Base-by-base conservation (phyloP, 1,284 basidiomycete species). In the Ceratobasidium sp. region DNA sequence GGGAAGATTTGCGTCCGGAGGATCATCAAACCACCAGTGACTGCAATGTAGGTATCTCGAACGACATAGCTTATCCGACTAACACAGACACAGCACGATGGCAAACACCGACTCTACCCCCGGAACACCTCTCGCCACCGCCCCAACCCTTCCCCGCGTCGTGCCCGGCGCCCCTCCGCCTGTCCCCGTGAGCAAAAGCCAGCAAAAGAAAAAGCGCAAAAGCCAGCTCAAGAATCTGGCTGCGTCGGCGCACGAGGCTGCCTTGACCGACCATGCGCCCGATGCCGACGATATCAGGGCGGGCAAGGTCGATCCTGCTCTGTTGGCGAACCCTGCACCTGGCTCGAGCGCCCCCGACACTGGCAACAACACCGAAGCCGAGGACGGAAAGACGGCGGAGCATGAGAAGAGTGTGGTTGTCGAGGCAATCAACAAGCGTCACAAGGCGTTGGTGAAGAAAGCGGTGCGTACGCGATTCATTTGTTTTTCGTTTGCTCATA, bases 361-460 rank as follows among this genome's bases (percentile, higher is more conserved):
- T 64, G 17, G 78, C 69, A 51, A 74, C 77, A 29, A 75, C 68
- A 44, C 84, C 85, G 43, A 87, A 79, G 76, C 85, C 11, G 86
- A 87, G 67, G 87, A 88, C 25, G 85, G 85, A 37, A 76, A 69
- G n/a, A 22, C 78, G 46, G 65, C 81, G 56, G 34, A 40, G 1
- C 7, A 54, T 2, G 92, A 90, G 81, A 83, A 82, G 9, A 92
- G 92, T 79, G 90, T 92, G 11, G 87, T 93, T 75, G 89, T 92
- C 70, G 94, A 96, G 64, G 87, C 95, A 79, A 84, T 96, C 76
- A 87, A 88, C 80, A 95, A 95, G 85, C 88, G 94, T 62, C 84
- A 93, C 80, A 92, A 92, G 80, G 86, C 88, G 52, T 87, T 93
- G 43, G 88, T 87, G 77, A 96, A 96, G 86, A 96, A 96, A 86